Evolutionary conservation across 2,329 filamentous ascomycete genomes (phyloP).

Genomic region (Claviceps africana): DNA sequence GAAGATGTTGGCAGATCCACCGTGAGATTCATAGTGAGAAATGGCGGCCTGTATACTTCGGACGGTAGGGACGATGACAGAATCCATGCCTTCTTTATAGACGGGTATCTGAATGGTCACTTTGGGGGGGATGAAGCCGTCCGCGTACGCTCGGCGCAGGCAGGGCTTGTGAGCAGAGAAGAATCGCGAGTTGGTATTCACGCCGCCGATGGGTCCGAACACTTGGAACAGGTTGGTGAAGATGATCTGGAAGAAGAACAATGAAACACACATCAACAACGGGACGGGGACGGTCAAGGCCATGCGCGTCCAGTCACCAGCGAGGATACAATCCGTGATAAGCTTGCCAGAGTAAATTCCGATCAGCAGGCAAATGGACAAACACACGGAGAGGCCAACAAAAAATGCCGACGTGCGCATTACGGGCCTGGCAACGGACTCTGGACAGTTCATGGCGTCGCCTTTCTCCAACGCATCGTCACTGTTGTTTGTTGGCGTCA

Average conservation of each 20-base stretch:
- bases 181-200: slow-evolving; percentile 29
- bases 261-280: slow-evolving; percentile 19
- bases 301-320: slow-evolving; percentile 23
- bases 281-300: slow-evolving; percentile 22
- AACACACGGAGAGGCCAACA: slow-evolving; percentile 22
- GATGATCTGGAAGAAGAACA: slow-evolving; percentile 31
- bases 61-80: slow-evolving; percentile 35
- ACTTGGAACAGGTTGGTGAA: slow-evolving; percentile 28
- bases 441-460: slow-evolving; percentile 13
- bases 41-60: slow-evolving; percentile 34
- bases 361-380: slow-evolving; percentile 24
- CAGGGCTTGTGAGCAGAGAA: slow-evolving; percentile 27
- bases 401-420: slow-evolving; percentile 23
- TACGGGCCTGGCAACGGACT: slow-evolving; percentile 28
- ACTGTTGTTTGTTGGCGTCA: slow-evolving; percentile 9
- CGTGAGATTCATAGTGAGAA: slow-evolving; percentile 33
- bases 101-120: slow-evolving; percentile 22
- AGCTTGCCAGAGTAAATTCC: slow-evolving; percentile 23
- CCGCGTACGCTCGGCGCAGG: slow-evolving; percentile 17
- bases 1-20: slow-evolving; percentile 37
- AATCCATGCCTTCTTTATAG: slow-evolving; percentile 26
- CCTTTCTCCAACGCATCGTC: slow-evolving; percentile 14
- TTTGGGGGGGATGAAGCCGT: slow-evolving; percentile 22
- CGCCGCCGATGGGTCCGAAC: slow-evolving; percentile 32
- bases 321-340: slow-evolving; percentile 24